Evolutionary conservation across 257 asterid genomes (phyloP).

Genomic region (Solanum bukasovii): DNA sequence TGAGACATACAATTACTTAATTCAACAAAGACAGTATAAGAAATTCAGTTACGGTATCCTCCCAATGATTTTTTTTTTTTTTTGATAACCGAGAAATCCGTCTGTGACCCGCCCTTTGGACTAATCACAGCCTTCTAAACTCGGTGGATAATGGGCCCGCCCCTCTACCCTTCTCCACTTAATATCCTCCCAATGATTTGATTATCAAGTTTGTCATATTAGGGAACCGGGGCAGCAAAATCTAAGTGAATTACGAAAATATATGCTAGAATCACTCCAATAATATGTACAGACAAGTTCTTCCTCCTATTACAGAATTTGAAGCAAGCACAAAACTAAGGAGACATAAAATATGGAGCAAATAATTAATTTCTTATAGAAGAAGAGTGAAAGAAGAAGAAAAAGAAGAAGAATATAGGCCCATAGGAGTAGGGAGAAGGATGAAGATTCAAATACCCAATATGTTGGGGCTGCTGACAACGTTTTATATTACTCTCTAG

Average conservation of each 20-base stretch:
- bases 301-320: not conserved
- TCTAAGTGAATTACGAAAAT: not conserved
- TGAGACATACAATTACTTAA: not conserved
- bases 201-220: not conserved
- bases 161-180: too few species aligned
- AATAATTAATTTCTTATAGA: not conserved
- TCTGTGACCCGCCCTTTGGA: too few species aligned
- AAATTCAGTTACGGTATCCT: not conserved
- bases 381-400: not conserved
- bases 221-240: not conserved
- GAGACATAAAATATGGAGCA: not conserved
- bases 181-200: not conserved
- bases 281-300: not conserved
- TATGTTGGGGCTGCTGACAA: not conserved
- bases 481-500: conserved; percentile 8
- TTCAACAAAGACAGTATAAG: not conserved
- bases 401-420: not conserved
- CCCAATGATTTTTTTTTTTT: not conserved
- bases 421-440: not conserved
- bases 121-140: too few species aligned
- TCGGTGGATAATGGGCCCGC: too few species aligned
- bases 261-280: not conserved
- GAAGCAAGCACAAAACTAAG: not conserved
- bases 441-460: not conserved
- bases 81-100: too few species aligned